Base-by-base conservation (phyloP, 1,284 basidiomycete genomes). In the Rugosomyces carneus region DNA sequence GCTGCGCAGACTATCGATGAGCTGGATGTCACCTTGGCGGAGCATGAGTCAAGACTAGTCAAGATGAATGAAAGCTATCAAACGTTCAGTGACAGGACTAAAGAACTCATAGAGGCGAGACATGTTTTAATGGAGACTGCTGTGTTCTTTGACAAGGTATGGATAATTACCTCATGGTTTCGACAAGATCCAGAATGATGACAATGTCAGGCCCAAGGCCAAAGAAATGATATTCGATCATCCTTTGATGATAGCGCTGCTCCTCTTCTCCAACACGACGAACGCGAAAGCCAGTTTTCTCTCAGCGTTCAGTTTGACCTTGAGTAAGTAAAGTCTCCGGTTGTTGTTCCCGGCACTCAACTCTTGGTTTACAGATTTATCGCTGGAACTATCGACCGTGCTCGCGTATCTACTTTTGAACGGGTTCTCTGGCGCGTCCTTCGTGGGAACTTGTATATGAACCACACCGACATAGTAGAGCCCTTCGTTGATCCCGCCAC, bases 401-500 rank as follows among this genome's bases (percentile, higher is more conserved):
- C 84, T 15, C 86, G 93, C 50, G 80, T 98, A 64, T 81, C 91
- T 1, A 96, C 92, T 8, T 97, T 99, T 48, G 96, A 99, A 68
- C 88, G 96, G 29, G 92, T 99, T 18, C 80, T 99, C 46, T 99
- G 96, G 95, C 90, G 96, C 57, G 92, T 99, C 21, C 78, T 99
- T 21, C 87, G 96, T 52, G 96, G 96, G 45, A 99, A 99, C 66
- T 74, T 99, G 24, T 99, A 97, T 75, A 98, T 99, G 94, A 99
- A 99, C 71, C 93, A 98, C 68, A 90, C 84, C 40, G 94, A 99
- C 68, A 99, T 99, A 58, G 79, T 81, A 36, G 89, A 95, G 58
- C 89, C 93, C 1, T 97, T 99, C 60, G 76, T 93, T 48, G 89
- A 98, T 60, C 84, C 93, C 11, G 75, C 74, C 36, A 88, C 86